phyloP scores from a whole-genome alignment of 2,329 filamentous ascomycete species.

The Stachybotrys chartarum region DNA sequence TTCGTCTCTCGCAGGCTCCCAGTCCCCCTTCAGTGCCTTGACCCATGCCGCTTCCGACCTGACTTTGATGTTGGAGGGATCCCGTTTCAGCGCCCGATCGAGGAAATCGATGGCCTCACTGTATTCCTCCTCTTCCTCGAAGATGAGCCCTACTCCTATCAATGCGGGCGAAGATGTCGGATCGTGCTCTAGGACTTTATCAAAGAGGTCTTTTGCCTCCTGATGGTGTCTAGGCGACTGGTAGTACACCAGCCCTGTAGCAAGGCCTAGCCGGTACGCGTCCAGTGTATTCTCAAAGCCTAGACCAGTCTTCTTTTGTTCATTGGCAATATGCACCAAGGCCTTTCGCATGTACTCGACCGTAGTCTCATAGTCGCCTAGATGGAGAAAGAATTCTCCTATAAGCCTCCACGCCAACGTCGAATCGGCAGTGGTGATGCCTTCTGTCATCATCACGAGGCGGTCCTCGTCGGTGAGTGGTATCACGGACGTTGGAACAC shows the following conservation, averaged over 20 bases:
- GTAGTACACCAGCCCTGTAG: conserved; percentile 82
- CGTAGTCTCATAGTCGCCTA: conserved; percentile 79
- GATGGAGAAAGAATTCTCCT: conserved; percentile 72
- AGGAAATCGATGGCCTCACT: conserved; percentile 75
- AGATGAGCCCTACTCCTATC: conserved; percentile 84
- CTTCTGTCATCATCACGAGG: conserved; percentile 72
- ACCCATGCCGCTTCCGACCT: conserved; percentile 89
- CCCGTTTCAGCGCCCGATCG: conserved; percentile 64
- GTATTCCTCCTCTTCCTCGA: conserved; percentile 90
- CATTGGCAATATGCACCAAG: conserved; percentile 49
- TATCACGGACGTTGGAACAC: conserved; percentile 44
- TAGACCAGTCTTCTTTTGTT: conserved; percentile 62
- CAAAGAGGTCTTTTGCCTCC: conserved; percentile 82
- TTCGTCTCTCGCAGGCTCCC: conserved; percentile 57
- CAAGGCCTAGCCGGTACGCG: conserved; percentile 69
- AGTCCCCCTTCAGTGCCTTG: conserved; percentile 74
- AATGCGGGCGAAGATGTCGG: conserved; percentile 71
- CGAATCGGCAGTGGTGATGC: conserved; percentile 60
- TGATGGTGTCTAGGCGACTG: conserved; percentile 84
- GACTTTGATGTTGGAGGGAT: conserved; percentile 69
- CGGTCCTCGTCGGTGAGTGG: conserved; percentile 70
- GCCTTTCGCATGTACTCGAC: conserved; percentile 76
- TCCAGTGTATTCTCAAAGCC: conserved; percentile 63
- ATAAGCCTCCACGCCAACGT: conserved; percentile 77
- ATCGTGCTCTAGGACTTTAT: conserved; percentile 70